Evolutionary conservation across 2,329 filamentous ascomycete genomes (phyloP).

Genomic region (Phaeosphaeriaceae sp.): DNA sequence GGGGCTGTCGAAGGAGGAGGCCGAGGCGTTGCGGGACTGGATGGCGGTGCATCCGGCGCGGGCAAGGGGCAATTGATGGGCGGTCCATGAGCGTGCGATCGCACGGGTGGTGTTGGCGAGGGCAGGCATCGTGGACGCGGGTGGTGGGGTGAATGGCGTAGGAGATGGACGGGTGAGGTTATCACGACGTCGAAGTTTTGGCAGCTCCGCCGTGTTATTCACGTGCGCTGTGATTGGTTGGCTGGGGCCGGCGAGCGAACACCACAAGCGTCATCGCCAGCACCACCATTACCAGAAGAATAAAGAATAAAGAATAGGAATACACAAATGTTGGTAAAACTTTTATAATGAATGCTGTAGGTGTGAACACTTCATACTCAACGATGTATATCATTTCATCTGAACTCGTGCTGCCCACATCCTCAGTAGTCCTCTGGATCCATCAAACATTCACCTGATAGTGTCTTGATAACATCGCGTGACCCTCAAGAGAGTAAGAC

Average conservation of each 20-base stretch:
- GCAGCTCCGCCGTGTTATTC: slow-evolving; percentile 4
- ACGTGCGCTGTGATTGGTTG: slow-evolving; percentile 2
- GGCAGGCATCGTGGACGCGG: slow-evolving; percentile 55
- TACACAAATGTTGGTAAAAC: too few relatives aligned
- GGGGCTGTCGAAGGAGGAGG: slow-evolving; percentile 59
- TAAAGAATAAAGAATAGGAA: too few relatives aligned
- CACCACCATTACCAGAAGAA: neutral
- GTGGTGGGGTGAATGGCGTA: slow-evolving; percentile 29
- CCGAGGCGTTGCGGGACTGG: slow-evolving; percentile 53
- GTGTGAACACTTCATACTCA: too few relatives aligned
- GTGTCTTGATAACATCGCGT: too few relatives aligned
- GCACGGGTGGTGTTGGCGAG: slow-evolving; percentile 55
- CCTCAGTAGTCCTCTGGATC: too few relatives aligned
- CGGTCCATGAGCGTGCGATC: slow-evolving; percentile 56
- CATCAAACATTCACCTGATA: neutral
- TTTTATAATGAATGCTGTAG: too few relatives aligned
- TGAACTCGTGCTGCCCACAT: too few relatives aligned
- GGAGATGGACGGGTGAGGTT: slow-evolving; percentile 26
- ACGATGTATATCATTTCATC: too few relatives aligned
- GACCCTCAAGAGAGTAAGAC: too few relatives aligned
- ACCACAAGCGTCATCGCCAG: neutral
- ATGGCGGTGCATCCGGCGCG: slow-evolving; percentile 53
- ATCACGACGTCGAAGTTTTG: slow-evolving; percentile 34
- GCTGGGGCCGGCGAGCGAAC: neutral
- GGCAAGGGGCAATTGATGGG: slow-evolving; percentile 54